phyloP scores from a whole-genome alignment of 2,329 filamentous ascomycete species.

The Cladophialophora bantiana region DNA sequence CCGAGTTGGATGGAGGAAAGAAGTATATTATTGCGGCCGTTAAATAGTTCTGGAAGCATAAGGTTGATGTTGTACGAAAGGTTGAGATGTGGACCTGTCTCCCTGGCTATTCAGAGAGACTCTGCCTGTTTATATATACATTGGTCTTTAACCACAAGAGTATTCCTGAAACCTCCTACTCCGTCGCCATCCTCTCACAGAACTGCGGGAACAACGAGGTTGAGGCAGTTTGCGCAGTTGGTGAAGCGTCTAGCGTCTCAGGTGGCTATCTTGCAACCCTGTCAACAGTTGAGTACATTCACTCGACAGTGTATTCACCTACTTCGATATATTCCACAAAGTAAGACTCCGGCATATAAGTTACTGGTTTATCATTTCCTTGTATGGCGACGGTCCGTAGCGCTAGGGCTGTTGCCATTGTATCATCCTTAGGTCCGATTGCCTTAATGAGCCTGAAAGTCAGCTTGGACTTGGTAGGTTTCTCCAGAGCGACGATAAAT shows the following conservation, averaged over 20 bases:
- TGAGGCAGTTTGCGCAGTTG: no score
- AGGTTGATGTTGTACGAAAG: no score
- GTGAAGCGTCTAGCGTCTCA: no score
- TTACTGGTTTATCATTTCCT: not conserved
- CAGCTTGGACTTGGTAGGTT: not conserved
- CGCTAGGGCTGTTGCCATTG: not conserved
- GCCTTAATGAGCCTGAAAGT: not conserved
- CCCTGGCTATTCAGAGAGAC: no score
- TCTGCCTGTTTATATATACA: no score
- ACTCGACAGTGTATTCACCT: not conserved
- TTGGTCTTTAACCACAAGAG: no score
- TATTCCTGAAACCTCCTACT: no score
- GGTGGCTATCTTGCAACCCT: no score
- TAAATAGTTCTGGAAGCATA: not conserved
- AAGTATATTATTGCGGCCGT: not conserved
- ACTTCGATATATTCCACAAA: not conserved
- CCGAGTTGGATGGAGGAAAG: no score
- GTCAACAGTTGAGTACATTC: not conserved
- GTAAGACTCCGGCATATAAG: not conserved
- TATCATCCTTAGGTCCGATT: not conserved
- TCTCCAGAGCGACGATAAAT: not conserved
- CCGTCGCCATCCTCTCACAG: no score
- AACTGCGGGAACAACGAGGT: no score
- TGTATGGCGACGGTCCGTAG: not conserved
- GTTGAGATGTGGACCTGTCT: no score